Conservation (phyloP, 1,139 yeast species). For the Kurtzmaniella quercitrusa region DNA sequence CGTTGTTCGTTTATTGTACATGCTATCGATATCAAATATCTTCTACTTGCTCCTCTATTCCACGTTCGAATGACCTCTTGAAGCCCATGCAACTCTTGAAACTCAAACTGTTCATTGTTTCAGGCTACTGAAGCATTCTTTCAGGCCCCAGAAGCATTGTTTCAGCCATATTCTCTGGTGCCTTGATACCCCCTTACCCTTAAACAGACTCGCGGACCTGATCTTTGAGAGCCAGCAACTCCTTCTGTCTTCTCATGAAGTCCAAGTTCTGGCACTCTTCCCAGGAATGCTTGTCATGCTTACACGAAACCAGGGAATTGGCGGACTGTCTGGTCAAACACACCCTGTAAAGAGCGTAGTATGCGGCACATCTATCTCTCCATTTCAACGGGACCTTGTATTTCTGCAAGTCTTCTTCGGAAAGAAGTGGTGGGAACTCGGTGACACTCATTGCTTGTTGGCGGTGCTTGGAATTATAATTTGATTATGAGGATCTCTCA, state of each 20-base stretch:
- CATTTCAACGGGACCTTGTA: conserved; percentile 75
- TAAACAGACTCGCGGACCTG: conserved; percentile 22
- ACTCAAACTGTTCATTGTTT: too few relatives aligned
- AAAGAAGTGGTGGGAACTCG: conserved; percentile 53
- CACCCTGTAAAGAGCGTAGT: conserved; percentile 55
- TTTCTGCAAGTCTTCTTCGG: conserved; percentile 82
- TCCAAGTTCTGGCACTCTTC: conserved; percentile 85
- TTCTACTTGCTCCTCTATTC: too few relatives aligned
- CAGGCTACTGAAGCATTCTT: too few relatives aligned
- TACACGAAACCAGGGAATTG: conserved; percentile 53
- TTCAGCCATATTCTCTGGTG: too few relatives aligned
- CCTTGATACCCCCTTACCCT: too few relatives aligned
- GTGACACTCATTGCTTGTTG: conserved; percentile 35
- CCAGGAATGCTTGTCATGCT: conserved; percentile 77
- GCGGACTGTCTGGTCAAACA: conserved; percentile 47
- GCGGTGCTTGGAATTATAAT: background rate
- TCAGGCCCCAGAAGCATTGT: too few relatives aligned
- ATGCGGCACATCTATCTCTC: conserved; percentile 83
- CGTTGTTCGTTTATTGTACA: background rate
- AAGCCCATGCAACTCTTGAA: too few relatives aligned
- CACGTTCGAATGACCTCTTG: too few relatives aligned
- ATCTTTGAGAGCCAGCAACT: conserved; percentile 56
- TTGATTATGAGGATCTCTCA: conserved; percentile 7
- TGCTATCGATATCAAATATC: background rate
- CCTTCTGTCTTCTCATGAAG: conserved; percentile 76